Evolutionary conservation across 163 green algal species (phyloP), one percentile per base, ranked within the genome.

Genomic region (Chlorella variabilis): DNA sequence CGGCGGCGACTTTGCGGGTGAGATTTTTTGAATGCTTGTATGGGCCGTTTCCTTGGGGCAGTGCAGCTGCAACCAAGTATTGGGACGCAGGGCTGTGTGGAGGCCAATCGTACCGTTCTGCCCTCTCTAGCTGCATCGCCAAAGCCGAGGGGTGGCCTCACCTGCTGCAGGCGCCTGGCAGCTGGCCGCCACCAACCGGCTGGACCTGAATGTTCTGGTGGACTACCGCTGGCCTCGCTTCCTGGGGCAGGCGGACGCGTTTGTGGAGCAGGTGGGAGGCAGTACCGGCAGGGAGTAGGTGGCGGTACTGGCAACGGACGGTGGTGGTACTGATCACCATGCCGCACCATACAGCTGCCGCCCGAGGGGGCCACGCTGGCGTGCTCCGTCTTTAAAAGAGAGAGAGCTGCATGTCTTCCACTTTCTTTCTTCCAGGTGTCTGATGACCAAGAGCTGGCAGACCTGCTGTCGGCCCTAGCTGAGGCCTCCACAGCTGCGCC

Each of bases 131-230:
- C n/a, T n/a, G n/a, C n/a, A n/a, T n/a, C n/a, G n/a, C n/a, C n/a
- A n/a, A n/a, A n/a, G n/a, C n/a, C n/a, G n/a, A n/a, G n/a, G n/a
- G n/a, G n/a, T n/a, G n/a, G n/a, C n/a, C n/a, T n/a, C n/a, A n/a
- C n/a, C n/a, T n/a, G n/a, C 54, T 33, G 54, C 71, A 79, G 71
- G 70, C 1, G 96, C 92, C 2, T 98, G 89, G 89, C 41, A 82
- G 68, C 78, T 94, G 71, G 90, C 90, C n/a, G 84, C 71, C 2
- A 83, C 51, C 1, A 93, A 96, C 85, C 82, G 94, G 8, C 83
- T 98, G 51, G 96, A 99, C 83, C 87, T 97, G 2, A 98, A 98
- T 83, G 61, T 98, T 42, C 59, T 99, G 33, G 92, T 96, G n/a
- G 95, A 98, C 82, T 94, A 91, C 65, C 38, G 56, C 9, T 97